Conservation (phyloP, 129 eudicot species). For the Flaveria ramosissima region DNA sequence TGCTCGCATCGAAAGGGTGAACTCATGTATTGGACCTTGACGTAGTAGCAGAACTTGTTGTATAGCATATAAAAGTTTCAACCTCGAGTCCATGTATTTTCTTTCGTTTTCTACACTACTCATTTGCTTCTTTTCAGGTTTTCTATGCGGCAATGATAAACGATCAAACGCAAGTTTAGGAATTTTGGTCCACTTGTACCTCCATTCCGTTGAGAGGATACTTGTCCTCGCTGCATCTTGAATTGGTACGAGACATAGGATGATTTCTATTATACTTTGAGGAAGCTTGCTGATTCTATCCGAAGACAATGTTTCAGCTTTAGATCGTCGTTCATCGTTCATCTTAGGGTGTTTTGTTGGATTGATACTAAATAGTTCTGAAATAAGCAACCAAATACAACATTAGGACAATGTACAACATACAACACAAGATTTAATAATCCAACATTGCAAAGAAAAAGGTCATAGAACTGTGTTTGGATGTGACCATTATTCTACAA, state of each 20-base stretch:
- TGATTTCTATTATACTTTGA: neutral
- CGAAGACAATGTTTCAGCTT: neutral
- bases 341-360: slow-evolving; percentile 1
- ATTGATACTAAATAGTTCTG: neutral
- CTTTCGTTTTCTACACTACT: neutral
- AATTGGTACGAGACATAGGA: neutral
- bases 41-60: neutral
- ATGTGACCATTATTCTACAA: neutral
- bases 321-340: neutral
- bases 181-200: slow-evolving; percentile 7
- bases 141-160: neutral
- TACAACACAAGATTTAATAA: neutral
- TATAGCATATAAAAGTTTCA: neutral
- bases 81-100: neutral
- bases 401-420: neutral
- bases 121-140: neutral
- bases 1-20: neutral
- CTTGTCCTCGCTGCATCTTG: slow-evolving; percentile 1
- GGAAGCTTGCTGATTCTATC: neutral
- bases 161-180: neutral
- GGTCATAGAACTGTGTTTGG: neutral
- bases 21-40: slow-evolving; percentile 3
- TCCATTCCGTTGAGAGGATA: slow-evolving; percentile 3
- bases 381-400: neutral
- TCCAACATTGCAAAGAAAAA: neutral